Evolutionary conservation across 495 filamentous ascomycete species (phyloP).

Genomic region (Aspergillus sclerotiicarbonarius): DNA sequence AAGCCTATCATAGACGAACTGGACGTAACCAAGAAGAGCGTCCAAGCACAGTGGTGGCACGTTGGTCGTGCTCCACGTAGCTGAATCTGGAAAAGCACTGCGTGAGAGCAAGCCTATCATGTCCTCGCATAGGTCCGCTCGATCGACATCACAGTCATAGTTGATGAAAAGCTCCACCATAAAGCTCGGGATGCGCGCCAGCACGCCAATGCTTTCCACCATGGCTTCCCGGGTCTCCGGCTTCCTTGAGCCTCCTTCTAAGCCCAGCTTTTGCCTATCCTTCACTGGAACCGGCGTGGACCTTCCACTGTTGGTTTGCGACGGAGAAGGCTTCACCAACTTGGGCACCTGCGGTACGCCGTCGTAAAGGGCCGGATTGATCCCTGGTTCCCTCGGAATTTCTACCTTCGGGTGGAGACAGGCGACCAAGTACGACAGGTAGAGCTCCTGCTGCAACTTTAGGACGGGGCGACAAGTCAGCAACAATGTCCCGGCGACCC

Average conservation of each 20-base stretch:
- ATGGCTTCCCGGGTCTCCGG: constrained; percentile 96
- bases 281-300: constrained; percentile 91
- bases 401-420: constrained; percentile 91
- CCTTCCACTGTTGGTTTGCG: constrained; percentile 74
- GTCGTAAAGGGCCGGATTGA: constrained; percentile 88
- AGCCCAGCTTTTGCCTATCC: constrained; percentile 86
- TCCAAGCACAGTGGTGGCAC: constrained; percentile 95
- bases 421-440: constrained; percentile 88
- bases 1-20: constrained; percentile 83
- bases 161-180: constrained; percentile 96
- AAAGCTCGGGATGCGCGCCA: constrained; percentile 88
- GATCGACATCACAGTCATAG: constrained; percentile 94
- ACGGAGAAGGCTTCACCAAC: constrained; percentile 76
- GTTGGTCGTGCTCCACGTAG: constrained; percentile 98
- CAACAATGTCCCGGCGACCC: constrained; percentile 86
- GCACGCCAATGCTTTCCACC: constrained; percentile 92
- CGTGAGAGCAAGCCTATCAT: constrained; percentile 88
- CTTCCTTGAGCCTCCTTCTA: constrained; percentile 88
- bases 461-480: constrained; percentile 89
- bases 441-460: constrained; percentile 96
- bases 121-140: constrained; percentile 90
- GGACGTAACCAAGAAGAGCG: constrained; percentile 83
- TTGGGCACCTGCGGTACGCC: constrained; percentile 91
- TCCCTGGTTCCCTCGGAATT: constrained; percentile 85
- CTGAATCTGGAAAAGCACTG: constrained; percentile 95